Base-by-base conservation (phyloP, 345 rosid species). In the Orychophragmus violaceus region DNA sequence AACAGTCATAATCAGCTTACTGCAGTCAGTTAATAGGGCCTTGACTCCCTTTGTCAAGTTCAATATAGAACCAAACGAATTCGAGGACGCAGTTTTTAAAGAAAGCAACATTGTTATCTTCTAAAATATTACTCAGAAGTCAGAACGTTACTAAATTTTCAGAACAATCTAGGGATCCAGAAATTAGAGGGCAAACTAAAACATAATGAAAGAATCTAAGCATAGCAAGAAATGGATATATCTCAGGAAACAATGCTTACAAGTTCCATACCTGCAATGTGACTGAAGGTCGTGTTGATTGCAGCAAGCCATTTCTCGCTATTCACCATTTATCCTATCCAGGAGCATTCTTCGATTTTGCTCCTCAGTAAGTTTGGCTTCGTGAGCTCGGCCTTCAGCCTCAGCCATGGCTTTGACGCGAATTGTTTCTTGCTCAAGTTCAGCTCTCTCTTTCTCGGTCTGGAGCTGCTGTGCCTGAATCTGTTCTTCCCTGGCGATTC, bases 231-330 rank as follows among this genome's bases (percentile, higher is more conserved):
- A n/a, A n/a, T n/a, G n/a, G n/a, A n/a, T n/a, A n/a, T n/a, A n/a
- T n/a, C n/a, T n/a, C n/a, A 29, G 23, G 49, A 54, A n/a, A 32
- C 46, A 16, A 68, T 35, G 39, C 12, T 54, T 28, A 64, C 37
- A 36, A 36, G 54, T n/a, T 54, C 2, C 27, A 68, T 76, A 90
- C 98, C 97, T 90, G 90, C 98, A 71, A 93, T 81, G 67, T 90
- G 98, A 71, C 87, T 70, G 66, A 88, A 90, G 32, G 91, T 59
- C 9, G 98, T 77, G 75, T 93, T 90, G 50, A 93, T 90, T 56
- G 97, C 97, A 69, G 97, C 94, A 64, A 93, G 94, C 97, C 94
- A 90, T 80, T 93, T 93, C 68, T 90, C 98, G 62, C 79, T 81
- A n/a, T 86, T 93, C 98, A 65, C 96, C 97, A 76, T 82, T 93